Evolutionary conservation across 2,329 filamentous ascomycete species (phyloP).

Genomic region (Scytalidium sp.): DNA sequence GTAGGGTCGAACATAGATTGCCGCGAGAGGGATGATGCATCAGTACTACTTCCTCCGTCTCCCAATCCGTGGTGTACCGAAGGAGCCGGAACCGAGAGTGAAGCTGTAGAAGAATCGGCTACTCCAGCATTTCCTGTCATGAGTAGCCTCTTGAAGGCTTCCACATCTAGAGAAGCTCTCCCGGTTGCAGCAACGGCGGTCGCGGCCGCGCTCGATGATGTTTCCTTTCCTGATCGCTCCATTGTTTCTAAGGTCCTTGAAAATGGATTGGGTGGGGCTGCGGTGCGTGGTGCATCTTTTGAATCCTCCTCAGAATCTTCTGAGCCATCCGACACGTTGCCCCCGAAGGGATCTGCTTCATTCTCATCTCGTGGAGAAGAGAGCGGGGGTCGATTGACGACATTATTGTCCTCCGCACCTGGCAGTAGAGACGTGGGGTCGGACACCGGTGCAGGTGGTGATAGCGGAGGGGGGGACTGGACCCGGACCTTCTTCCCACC

Average conservation of each 20-base stretch:
- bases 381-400: neutral
- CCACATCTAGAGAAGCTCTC: constrained; percentile 62
- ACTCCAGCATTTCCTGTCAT: constrained; percentile 64
- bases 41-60: constrained; percentile 51
- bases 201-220: constrained; percentile 7
- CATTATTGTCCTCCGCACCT: constrained; percentile 22
- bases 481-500: constrained; percentile 66
- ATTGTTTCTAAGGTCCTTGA: constrained; percentile 52
- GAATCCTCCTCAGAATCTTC: constrained; percentile 18
- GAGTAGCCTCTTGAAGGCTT: constrained; percentile 73
- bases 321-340: constrained; percentile 26
- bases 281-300: constrained; percentile 15
- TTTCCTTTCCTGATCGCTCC: constrained; percentile 32
- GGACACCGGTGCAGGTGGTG: constrained; percentile 47
- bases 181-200: constrained; percentile 24
- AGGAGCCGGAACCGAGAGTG: constrained; percentile 22
- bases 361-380: constrained; percentile 12
- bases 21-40: constrained; percentile 56
- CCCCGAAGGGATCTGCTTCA: constrained; percentile 25
- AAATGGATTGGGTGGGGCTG: constrained; percentile 50
- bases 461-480: constrained; percentile 59
- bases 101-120: constrained; percentile 23
- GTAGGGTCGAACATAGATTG: constrained; percentile 56
- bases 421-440: constrained; percentile 31
- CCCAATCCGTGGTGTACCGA: constrained; percentile 22